These are phyloP conservation scores for Monosporozyma servazzii DNA, from an alignment of 805 yeast species.

Conservation along the genomic window DNA sequence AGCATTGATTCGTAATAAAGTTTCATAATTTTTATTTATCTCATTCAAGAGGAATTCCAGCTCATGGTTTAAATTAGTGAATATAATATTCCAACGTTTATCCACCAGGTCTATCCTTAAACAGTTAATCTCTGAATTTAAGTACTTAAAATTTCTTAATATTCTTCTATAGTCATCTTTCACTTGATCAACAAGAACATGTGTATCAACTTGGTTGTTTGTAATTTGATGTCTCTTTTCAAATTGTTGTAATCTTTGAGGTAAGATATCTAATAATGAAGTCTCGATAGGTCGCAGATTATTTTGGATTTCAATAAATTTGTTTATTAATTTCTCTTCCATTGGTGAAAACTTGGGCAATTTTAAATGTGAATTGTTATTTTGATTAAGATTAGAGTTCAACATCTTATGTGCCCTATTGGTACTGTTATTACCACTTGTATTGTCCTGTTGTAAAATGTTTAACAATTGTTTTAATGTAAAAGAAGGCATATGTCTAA, in stretches of 20 bases:
- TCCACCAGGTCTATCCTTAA: conserved; percentile 43
- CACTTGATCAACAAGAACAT: conserved; percentile 25
- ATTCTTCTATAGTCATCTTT: conserved; percentile 34
- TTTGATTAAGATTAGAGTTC: neutral
- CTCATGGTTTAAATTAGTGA: conserved; percentile 39
- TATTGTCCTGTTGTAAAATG: conserved; percentile 18
- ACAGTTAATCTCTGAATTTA: conserved; percentile 34
- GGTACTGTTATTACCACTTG: conserved; percentile 1
- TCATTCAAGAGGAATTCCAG: conserved; percentile 23
- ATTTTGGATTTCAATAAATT: conserved; percentile 35
- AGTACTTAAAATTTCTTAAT: conserved; percentile 33
- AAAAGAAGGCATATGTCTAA: conserved; percentile 33
- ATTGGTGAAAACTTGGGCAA: conserved; percentile 33
- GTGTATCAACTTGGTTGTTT: conserved; percentile 15
- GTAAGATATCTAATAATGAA: conserved; percentile 42
- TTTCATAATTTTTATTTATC: conserved; percentile 13
- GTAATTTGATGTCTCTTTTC: conserved; percentile 20
- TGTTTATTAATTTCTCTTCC: conserved; percentile 35
- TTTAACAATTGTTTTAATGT: conserved; percentile 29
- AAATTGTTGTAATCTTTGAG: conserved; percentile 40
- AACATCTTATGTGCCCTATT: neutral
- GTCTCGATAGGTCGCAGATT: conserved; percentile 44
- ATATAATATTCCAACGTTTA: conserved; percentile 47
- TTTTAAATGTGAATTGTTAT: conserved; percentile 12
- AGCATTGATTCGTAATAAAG: neutral